These are phyloP conservation scores for Neurospora africana DNA, from an alignment of 495 filamentous ascomycete species.

Conservation along the genomic window DNA sequence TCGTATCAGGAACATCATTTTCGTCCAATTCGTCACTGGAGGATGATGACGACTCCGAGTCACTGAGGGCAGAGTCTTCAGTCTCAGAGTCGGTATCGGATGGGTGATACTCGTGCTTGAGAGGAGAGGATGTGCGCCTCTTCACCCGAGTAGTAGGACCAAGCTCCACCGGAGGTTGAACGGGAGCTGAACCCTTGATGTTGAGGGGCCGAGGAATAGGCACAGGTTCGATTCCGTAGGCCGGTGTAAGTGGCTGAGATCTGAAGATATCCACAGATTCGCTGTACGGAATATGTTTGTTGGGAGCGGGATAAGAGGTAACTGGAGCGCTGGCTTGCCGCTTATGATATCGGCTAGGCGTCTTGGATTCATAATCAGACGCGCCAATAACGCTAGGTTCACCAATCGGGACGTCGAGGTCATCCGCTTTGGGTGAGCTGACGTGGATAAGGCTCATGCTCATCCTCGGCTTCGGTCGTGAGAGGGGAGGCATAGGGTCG, in stretches of 20 bases:
- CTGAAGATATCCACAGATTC: not conserved
- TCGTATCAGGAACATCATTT: slow-evolving; percentile 38
- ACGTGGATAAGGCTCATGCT: slow-evolving; percentile 20
- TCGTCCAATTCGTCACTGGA: slow-evolving; percentile 42
- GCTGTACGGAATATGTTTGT: slow-evolving; percentile 21
- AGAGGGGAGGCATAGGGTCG: slow-evolving; percentile 60
- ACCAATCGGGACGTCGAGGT: slow-evolving; percentile 64
- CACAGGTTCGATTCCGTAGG: slow-evolving; percentile 21
- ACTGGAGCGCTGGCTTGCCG: slow-evolving; percentile 10
- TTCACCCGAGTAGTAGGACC: slow-evolving; percentile 33
- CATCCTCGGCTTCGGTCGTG: slow-evolving; percentile 24
- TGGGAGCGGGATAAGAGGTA: slow-evolving; percentile 33
- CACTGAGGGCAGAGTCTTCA: slow-evolving; percentile 38
- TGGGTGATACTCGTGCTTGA: slow-evolving; percentile 96
- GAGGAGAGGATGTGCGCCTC: slow-evolving; percentile 76
- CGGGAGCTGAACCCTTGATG: slow-evolving; percentile 33
- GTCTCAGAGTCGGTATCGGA: slow-evolving; percentile 54
- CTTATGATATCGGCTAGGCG: slow-evolving; percentile 17
- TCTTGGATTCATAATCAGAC: slow-evolving; percentile 11
- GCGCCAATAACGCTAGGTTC: slow-evolving; percentile 37
- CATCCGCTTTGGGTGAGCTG: slow-evolving; percentile 41
- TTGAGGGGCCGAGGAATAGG: slow-evolving; percentile 43
- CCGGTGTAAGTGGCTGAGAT: not conserved
- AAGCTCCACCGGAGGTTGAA: slow-evolving; percentile 40
- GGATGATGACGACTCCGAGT: slow-evolving; percentile 34